Conservation (phyloP, 805 yeast genomes). For the Sugiyamaella valdiviana region DNA sequence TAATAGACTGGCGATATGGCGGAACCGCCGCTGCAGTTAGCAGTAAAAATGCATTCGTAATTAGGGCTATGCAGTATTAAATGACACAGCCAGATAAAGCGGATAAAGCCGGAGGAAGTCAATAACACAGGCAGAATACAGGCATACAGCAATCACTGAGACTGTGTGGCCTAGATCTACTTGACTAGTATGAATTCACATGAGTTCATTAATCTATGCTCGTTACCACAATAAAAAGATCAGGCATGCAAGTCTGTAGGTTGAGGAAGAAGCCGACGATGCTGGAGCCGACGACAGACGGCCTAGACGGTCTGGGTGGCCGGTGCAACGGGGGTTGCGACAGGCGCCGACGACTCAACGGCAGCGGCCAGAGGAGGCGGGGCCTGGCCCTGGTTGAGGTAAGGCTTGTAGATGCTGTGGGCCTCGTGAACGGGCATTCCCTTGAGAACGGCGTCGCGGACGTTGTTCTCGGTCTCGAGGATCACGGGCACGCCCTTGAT, state of each 20-base stretch:
- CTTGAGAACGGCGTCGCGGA: constrained; percentile 9
- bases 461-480: constrained; percentile 10
- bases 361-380: not conserved
- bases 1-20: no score
- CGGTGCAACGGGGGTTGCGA: not conserved
- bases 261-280: no score
- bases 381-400: constrained; percentile 1
- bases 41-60: no score
- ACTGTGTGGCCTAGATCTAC: no score
- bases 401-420: constrained; percentile 12
- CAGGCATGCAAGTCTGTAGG: no score
- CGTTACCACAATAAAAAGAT: constrained; percentile 25
- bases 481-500: constrained; percentile 10
- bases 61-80: no score
- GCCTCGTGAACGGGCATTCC: constrained; percentile 13
- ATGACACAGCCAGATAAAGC: no score
- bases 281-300: not conserved
- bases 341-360: not conserved
- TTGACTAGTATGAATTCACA: no score
- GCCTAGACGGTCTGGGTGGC: not conserved
- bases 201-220: constrained; percentile 31
- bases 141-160: no score
- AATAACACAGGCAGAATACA: no score
- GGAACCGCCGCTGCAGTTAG: no score
- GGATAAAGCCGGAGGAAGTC: no score